Percentiles rank a stretch among this genome's conserved stretches.
Conservation (phyloP, 768 basidiomycete species). For the Rhizopogon salebrosus region DNA sequence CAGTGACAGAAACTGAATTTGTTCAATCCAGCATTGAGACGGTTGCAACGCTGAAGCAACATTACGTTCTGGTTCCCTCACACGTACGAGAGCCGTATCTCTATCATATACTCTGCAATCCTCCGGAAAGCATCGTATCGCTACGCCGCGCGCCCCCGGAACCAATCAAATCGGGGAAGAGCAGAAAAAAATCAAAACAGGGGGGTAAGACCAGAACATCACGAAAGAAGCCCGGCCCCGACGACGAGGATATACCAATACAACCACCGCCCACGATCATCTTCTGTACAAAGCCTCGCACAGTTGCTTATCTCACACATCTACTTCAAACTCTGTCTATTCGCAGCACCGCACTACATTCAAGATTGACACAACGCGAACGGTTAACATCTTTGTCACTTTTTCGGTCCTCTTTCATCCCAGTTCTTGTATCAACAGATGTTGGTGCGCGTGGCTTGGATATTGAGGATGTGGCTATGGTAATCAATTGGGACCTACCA, state of each 20-base stretch:
- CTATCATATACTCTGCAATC: conserved; percentile 83
- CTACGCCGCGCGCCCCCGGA: conserved; percentile 63
- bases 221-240: conserved; percentile 28
- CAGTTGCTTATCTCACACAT: conserved; percentile 83
- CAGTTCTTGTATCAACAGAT: conserved; percentile 91
- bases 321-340: conserved; percentile 76
- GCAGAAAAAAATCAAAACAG: conserved; percentile 18
- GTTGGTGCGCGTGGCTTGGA: conserved; percentile 94
- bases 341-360: conserved; percentile 87
- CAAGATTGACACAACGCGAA: conserved; percentile 88
- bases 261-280: conserved; percentile 96
- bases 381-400: conserved; percentile 77
- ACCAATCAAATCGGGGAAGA: conserved; percentile 30
- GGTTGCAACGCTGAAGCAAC: conserved; percentile 80
- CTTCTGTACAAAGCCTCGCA: conserved; percentile 81
- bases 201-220: conserved; percentile 23
- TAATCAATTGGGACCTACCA: conserved; percentile 97
- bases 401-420: conserved; percentile 82
- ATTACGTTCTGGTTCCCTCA: conserved; percentile 89
- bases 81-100: conserved; percentile 93
- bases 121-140: conserved; percentile 70
- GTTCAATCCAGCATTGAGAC: conserved; percentile 67
- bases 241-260: conserved; percentile 45
- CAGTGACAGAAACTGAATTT: background rate
- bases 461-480: conserved; percentile 93